A percentile compares a stretch with the other conserved stretches of the same genome.
Evolutionary conservation across 805 yeast species (phyloP).

Genomic region (Metschnikowia kofuensis): DNA sequence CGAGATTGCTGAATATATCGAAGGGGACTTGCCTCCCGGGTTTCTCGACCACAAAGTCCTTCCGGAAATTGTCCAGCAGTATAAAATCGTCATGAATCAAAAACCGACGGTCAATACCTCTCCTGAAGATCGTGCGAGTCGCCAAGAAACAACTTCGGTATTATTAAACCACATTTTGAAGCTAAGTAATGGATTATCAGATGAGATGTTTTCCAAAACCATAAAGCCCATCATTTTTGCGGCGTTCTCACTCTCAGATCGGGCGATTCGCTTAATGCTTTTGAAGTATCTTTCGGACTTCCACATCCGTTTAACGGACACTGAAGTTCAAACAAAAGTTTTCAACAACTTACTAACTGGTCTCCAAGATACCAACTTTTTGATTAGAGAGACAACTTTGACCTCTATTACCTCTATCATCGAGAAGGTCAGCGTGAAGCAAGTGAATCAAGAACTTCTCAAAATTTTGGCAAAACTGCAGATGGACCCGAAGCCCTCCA

Average conservation of each 20-base stretch:
- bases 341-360: slow-evolving; percentile 75
- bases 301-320: slow-evolving; percentile 47
- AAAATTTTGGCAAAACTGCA: slow-evolving; percentile 80
- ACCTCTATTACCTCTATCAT: slow-evolving; percentile 61
- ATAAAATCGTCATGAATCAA: slow-evolving; percentile 23
- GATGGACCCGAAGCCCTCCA: slow-evolving; percentile 69
- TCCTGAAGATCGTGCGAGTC: slow-evolving; percentile 28
- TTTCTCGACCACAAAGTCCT: slow-evolving; percentile 57
- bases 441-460: slow-evolving; percentile 80
- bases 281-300: slow-evolving; percentile 60
- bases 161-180: slow-evolving; percentile 43
- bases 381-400: slow-evolving; percentile 78
- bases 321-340: slow-evolving; percentile 65
- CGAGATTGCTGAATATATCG: slow-evolving; percentile 25
- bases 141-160: slow-evolving; percentile 37
- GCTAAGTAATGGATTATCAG: slow-evolving; percentile 27
- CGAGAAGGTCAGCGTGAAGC: slow-evolving; percentile 68
- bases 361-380: slow-evolving; percentile 76
- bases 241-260: slow-evolving; percentile 64
- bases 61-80: slow-evolving; percentile 62
- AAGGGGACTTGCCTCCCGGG: slow-evolving; percentile 44
- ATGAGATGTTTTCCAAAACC: slow-evolving; percentile 33
- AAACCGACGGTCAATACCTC: slow-evolving; percentile 27
- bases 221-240: slow-evolving; percentile 64
- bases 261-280: slow-evolving; percentile 73